phyloP scores from a whole-genome alignment of 208 protist genomes.

The Trypanosoma mega region DNA sequence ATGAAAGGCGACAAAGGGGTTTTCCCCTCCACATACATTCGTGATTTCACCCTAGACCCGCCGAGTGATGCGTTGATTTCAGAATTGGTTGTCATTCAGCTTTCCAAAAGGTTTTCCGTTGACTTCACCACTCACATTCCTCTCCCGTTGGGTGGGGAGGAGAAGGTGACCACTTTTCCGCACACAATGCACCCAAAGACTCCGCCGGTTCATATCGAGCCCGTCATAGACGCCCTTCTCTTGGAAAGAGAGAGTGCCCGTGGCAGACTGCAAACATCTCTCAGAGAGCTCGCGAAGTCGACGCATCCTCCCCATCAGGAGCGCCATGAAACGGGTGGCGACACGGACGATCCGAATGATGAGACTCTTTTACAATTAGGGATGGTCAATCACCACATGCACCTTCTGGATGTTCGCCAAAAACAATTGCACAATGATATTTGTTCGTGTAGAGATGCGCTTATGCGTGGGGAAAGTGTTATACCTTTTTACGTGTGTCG shows the following conservation, averaged over 20 bases:
- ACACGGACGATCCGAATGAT: background rate
- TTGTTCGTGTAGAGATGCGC: background rate
- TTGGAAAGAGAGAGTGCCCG: too few relatives aligned
- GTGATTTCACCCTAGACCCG: constrained; percentile 31
- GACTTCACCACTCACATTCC: constrained; percentile 33
- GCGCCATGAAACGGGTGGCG: too few relatives aligned
- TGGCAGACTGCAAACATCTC: too few relatives aligned
- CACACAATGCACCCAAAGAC: too few relatives aligned
- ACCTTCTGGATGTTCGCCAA: constrained; percentile 5
- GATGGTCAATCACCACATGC: background rate
- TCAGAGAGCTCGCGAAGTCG: too few relatives aligned
- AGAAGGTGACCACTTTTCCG: too few relatives aligned
- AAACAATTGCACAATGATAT: background rate
- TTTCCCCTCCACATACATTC: constrained; percentile 71
- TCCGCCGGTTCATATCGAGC: too few relatives aligned
- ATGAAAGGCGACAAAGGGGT: constrained; percentile 44
- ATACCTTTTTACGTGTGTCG: constrained; percentile 3
- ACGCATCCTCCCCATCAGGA: too few relatives aligned
- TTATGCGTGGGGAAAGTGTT: background rate
- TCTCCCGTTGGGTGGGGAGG: background rate
- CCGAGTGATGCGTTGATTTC: constrained; percentile 33
- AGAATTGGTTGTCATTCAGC: constrained; percentile 31
- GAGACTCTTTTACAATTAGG: background rate
- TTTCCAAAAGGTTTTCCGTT: constrained; percentile 27
- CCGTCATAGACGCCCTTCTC: too few relatives aligned